Conservation (phyloP, 1,139 yeast genomes). For the Blastobotrys aristatus region DNA sequence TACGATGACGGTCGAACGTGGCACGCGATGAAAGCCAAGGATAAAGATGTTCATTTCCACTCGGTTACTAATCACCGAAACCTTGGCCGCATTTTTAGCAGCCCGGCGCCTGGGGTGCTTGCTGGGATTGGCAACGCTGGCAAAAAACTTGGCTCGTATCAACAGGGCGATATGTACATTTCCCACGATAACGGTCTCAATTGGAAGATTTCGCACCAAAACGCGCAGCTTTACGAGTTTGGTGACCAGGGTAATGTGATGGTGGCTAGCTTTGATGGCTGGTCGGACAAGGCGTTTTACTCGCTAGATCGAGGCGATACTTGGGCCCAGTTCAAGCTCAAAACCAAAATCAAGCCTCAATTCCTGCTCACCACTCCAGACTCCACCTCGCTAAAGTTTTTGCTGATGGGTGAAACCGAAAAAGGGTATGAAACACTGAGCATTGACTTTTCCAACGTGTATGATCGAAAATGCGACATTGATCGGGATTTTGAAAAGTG, state of each 20-base stretch:
- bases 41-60: slow-evolving; percentile 47
- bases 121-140: slow-evolving; percentile 44
- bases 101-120: slow-evolving; percentile 70
- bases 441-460: slow-evolving; percentile 60
- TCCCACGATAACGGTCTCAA: slow-evolving; percentile 76
- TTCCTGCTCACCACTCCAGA: slow-evolving; percentile 60
- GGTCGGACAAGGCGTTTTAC: slow-evolving; percentile 37
- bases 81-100: slow-evolving; percentile 51
- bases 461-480: slow-evolving; percentile 30
- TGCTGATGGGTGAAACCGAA: slow-evolving; percentile 47
- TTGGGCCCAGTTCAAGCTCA: slow-evolving; percentile 55
- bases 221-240: slow-evolving; percentile 54
- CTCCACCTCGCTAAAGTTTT: slow-evolving; percentile 60
- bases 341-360: slow-evolving; percentile 42
- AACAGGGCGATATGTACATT: slow-evolving; percentile 42
- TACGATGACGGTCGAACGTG: slow-evolving; percentile 65
- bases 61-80: slow-evolving; percentile 50
- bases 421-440: slow-evolving; percentile 36
- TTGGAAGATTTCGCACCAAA: slow-evolving; percentile 57
- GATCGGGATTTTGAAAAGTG: slow-evolving; percentile 74
- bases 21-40: slow-evolving; percentile 44
- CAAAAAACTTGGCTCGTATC: slow-evolving; percentile 23
- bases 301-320: slow-evolving; percentile 72
- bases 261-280: slow-evolving; percentile 45
- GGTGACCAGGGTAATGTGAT: slow-evolving; percentile 82